phyloP scores from a whole-genome alignment of 768 basidiomycete genomes.

The Symmetrospora coprosmae region DNA sequence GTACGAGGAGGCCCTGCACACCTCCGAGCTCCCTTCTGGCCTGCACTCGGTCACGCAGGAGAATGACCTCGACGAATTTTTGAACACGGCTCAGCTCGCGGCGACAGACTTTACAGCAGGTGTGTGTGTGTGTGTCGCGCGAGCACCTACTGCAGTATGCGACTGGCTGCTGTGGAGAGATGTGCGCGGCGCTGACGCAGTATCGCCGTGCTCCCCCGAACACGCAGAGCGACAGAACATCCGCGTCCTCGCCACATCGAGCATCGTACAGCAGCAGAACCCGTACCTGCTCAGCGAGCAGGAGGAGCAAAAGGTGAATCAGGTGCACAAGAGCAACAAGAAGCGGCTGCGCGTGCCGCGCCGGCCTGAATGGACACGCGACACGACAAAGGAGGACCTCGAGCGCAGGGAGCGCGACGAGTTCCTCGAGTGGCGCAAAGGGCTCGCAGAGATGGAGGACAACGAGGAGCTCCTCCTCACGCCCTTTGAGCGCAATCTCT shows the following conservation, averaged over 20 bases:
- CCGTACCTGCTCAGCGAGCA: conserved; percentile 69
- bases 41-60: conserved; percentile 92
- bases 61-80: conserved; percentile 83
- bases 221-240: conserved; percentile 39
- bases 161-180: conserved; percentile 57
- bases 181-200: conserved; percentile 58
- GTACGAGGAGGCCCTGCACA: conserved; percentile 54
- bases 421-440: conserved; percentile 85
- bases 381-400: conserved; percentile 59
- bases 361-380: conserved; percentile 72
- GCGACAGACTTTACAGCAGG: conserved; percentile 93
- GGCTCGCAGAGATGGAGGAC: conserved; percentile 80
- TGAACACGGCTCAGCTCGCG: conserved; percentile 85
- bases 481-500: conserved; percentile 90
- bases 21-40: conserved; percentile 55
- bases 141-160: too few relatives aligned
- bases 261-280: conserved; percentile 45
- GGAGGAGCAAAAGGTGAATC: conserved; percentile 62
- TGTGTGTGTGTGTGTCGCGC: too few relatives aligned
- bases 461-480: conserved; percentile 74
- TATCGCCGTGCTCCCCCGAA: conserved; percentile 36
- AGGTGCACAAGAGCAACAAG: conserved; percentile 60
- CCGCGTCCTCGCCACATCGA: conserved; percentile 37
- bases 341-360: conserved; percentile 63
- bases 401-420: conserved; percentile 78